Conservation (phyloP, 169 alveolate species). For the Plasmodium inui region DNA sequence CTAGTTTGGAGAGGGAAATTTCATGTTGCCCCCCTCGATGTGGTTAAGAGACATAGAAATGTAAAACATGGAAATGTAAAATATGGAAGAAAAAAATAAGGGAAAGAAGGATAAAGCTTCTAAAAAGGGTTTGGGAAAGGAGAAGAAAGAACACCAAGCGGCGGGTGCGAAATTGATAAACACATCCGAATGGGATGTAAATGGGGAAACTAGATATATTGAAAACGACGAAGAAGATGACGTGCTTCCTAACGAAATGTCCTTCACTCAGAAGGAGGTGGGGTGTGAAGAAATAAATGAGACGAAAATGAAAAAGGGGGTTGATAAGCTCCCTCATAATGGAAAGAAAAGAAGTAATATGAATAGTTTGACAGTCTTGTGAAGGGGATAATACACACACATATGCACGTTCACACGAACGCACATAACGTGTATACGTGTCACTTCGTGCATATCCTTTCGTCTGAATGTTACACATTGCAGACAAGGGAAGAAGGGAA, state of each 20-base stretch:
- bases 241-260: not conserved
- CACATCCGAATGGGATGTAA: not conserved
- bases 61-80: conserved; percentile 6
- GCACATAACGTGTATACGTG: not conserved
- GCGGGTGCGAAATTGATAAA: not conserved
- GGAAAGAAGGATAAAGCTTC: conserved; percentile 8
- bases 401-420: not conserved
- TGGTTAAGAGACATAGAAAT: not conserved
- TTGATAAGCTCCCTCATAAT: not conserved
- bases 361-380: not conserved
- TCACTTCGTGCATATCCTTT: not conserved
- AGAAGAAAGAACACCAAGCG: not conserved
- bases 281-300: not conserved
- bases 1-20: not conserved
- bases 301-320: not conserved
- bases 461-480: not conserved
- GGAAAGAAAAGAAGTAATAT: not conserved
- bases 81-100: conserved; percentile 35
- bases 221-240: conserved; percentile 1
- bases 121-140: not conserved
- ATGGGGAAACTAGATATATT: not conserved
- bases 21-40: not conserved
- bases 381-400: not conserved
- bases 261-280: not conserved
- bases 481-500: not conserved